Conservation (phyloP, 306 rosid genomes). For the Fragaria iinumae region DNA sequence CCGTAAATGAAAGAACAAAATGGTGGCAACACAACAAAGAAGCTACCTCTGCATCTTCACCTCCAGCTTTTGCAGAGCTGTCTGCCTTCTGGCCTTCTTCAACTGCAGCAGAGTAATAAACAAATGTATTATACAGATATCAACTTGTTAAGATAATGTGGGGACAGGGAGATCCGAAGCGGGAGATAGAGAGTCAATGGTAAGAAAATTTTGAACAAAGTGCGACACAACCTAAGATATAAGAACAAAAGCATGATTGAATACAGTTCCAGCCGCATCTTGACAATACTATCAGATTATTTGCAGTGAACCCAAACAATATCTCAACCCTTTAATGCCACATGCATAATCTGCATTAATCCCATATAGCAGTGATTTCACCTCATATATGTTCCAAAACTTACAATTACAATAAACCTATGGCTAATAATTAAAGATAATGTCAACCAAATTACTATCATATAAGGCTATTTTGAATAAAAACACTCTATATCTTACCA, state of each 20-base stretch:
- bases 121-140: neutral
- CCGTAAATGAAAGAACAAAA: neutral
- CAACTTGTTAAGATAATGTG: neutral
- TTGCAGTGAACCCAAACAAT: constrained; percentile 9
- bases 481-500: neutral
- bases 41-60: constrained; percentile 51
- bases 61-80: constrained; percentile 37
- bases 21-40: constrained; percentile 14
- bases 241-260: neutral
- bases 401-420: neutral
- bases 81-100: constrained; percentile 50
- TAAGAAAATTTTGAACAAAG: neutral
- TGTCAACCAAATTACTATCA: neutral
- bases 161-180: neutral
- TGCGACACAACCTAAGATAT: neutral
- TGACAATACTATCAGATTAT: neutral
- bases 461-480: neutral
- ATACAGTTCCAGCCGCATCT: constrained; percentile 14
- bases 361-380: neutral
- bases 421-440: neutral
- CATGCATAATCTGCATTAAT: neutral
- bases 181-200: neutral
- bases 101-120: constrained; percentile 18
- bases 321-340: constrained; percentile 5
- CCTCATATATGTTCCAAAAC: neutral